These are phyloP conservation scores for Russula virescens DNA, from an alignment of 768 basidiomycete species.

Conservation along the genomic window DNA sequence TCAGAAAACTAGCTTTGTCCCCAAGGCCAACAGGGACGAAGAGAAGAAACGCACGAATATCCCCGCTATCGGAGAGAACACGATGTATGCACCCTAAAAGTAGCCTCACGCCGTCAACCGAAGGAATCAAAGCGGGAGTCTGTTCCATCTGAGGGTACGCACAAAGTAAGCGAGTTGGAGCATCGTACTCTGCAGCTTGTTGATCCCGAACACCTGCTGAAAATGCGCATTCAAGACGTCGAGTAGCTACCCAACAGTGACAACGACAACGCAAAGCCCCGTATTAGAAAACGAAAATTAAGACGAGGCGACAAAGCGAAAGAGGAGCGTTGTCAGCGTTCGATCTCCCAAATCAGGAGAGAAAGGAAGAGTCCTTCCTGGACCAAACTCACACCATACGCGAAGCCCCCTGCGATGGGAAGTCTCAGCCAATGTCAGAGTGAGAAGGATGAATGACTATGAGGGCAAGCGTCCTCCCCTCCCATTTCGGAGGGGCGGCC, in stretches of 20 bases:
- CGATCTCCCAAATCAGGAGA: slow-evolving; percentile 11
- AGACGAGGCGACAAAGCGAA: not conserved
- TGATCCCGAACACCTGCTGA: slow-evolving; percentile 60
- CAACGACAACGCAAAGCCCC: no score
- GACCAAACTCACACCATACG: slow-evolving; percentile 47
- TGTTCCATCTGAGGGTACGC: slow-evolving; percentile 19
- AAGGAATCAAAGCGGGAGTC: not conserved
- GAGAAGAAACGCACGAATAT: slow-evolving; percentile 41
- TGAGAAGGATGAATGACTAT: not conserved
- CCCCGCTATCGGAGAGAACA: slow-evolving; percentile 54
- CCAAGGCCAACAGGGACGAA: slow-evolving; percentile 1
- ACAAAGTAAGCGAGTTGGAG: slow-evolving; percentile 71
- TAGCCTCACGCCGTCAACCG: not conserved
- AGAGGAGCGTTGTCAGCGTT: slow-evolving; percentile 23
- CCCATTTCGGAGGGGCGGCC: not conserved
- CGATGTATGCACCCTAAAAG: slow-evolving; percentile 52
- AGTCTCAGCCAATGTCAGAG: not conserved
- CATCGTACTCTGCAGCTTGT: slow-evolving; percentile 65
- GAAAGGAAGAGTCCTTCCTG: not conserved
- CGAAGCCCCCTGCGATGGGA: slow-evolving; percentile 50
- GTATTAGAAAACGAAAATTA: no score
- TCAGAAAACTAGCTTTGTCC: not conserved
- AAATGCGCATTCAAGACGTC: slow-evolving; percentile 71
- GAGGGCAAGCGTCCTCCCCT: not conserved
- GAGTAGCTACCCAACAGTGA: slow-evolving; percentile 40